These are phyloP conservation scores for Ceratorhiza oryzae-sativae DNA, from an alignment of 1,284 basidiomycete species.

Conservation along the genomic window DNA sequence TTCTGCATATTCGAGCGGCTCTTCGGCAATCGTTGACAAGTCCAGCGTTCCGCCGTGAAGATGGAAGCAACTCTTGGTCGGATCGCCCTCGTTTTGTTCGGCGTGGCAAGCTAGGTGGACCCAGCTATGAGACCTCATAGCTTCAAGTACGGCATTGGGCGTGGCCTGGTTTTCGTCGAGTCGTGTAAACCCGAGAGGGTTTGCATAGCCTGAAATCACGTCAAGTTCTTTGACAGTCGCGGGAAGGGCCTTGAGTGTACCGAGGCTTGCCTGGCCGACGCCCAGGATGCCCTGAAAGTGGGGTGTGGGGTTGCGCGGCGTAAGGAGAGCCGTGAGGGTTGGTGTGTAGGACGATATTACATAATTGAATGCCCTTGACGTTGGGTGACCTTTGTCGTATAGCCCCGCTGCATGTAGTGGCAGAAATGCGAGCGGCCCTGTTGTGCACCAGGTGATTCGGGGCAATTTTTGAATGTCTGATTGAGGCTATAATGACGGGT, in stretches of 20 bases:
- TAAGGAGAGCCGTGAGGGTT: not conserved
- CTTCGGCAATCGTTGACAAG: not conserved
- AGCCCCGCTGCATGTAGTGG: not conserved
- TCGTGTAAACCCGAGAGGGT: not conserved
- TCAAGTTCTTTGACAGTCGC: not conserved
- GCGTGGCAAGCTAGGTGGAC: constrained; percentile 28
- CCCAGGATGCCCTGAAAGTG: not conserved
- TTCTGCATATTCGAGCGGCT: not conserved
- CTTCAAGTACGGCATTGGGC: not conserved
- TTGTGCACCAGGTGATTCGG: constrained; percentile 1
- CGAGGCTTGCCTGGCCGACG: constrained; percentile 11
- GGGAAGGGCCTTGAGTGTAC: constrained; percentile 5
- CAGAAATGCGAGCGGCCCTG: not conserved
- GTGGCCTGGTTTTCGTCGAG: not conserved
- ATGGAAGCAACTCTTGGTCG: not conserved
- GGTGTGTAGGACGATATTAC: not conserved
- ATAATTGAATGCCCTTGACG: too few species aligned
- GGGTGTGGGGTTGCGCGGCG: not conserved
- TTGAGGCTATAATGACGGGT: too few species aligned
- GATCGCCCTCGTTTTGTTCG: not conserved
- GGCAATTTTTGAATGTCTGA: not conserved
- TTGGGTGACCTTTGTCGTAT: too few species aligned
- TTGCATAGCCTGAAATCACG: not conserved
- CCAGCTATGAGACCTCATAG: constrained; percentile 7
- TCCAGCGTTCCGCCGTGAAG: constrained; percentile 3